phyloP scores from a whole-genome alignment of 176 grass and related monocot species.

The Phoenix roebelenii region DNA sequence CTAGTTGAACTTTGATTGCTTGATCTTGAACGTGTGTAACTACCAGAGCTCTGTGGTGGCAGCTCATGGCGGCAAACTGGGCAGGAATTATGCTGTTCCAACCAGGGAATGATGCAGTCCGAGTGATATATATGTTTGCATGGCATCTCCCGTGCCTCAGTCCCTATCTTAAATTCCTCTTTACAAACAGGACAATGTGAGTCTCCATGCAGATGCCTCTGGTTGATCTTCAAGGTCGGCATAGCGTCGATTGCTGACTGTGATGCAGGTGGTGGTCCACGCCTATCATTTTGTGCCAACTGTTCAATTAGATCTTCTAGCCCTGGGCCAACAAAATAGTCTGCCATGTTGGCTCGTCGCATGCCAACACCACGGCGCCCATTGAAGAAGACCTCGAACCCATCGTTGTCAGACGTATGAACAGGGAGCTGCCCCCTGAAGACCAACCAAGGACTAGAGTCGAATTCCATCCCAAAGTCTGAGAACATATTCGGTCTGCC shows the following conservation, averaged over 20 bases:
- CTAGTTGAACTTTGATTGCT: constrained; percentile 43
- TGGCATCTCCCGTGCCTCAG: constrained; percentile 75
- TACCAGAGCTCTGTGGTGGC: constrained; percentile 44
- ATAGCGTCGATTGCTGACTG: constrained; percentile 66
- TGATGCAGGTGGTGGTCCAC: constrained; percentile 66
- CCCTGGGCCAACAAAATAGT: constrained; percentile 84
- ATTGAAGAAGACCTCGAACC: constrained; percentile 39
- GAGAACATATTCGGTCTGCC: constrained; percentile 45
- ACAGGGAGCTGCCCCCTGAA: constrained; percentile 64
- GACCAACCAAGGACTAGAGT: constrained; percentile 65
- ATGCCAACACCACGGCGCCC: constrained; percentile 48
- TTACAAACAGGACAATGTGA: constrained; percentile 86
- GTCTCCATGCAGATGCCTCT: constrained; percentile 69
- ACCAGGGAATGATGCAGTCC: constrained; percentile 85
- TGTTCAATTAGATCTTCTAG: constrained; percentile 81
- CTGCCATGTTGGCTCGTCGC: constrained; percentile 47
- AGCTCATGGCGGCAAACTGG: constrained; percentile 81
- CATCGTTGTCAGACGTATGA: constrained; percentile 42
- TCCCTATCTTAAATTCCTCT: constrained; percentile 64
- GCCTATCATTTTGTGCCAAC: constrained; percentile 51
- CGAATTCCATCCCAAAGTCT: constrained; percentile 66
- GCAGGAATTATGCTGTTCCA: constrained; percentile 88
- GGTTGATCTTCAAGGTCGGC: constrained; percentile 67
- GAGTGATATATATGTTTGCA: constrained; percentile 87
- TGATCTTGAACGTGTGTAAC: constrained; percentile 45